A percentile compares a stretch with the other conserved stretches of the same genome.
These are phyloP conservation scores for Cylindrotheca closterium DNA, from an alignment of 108 stramenopile species.

Conservation along the genomic window DNA sequence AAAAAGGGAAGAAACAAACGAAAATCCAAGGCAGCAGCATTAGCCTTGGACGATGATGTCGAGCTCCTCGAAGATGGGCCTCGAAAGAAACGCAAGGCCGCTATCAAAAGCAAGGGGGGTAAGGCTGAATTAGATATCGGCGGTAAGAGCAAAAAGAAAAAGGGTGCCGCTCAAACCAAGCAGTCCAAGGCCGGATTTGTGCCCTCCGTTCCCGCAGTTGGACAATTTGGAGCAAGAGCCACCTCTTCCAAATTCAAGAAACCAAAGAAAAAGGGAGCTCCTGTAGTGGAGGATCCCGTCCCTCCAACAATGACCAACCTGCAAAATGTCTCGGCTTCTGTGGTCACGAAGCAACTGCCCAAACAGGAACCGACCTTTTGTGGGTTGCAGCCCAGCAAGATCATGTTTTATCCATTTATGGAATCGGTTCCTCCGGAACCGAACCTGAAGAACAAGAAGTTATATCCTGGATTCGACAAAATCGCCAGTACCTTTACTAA, in stretches of 20 bases:
- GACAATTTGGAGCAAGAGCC: slow-evolving; percentile 44
- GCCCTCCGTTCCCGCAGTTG: slow-evolving; percentile 27
- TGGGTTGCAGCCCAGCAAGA: slow-evolving; percentile 31
- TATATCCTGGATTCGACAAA: slow-evolving; percentile 39
- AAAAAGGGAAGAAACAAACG: slow-evolving; percentile 9
- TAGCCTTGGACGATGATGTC: slow-evolving; percentile 26
- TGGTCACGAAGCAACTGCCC: slow-evolving; percentile 10
- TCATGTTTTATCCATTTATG: slow-evolving; percentile 56
- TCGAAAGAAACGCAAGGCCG: slow-evolving; percentile 29
- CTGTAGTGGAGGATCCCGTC: too few species aligned
- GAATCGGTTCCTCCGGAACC: slow-evolving; percentile 42
- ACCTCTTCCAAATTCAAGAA: slow-evolving; percentile 1
- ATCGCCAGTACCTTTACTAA: slow-evolving; percentile 22
- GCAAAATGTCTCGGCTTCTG: too few species aligned
- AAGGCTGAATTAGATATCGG: background rate
- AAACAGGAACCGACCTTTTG: slow-evolving; percentile 32
- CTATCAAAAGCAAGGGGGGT: slow-evolving; percentile 9
- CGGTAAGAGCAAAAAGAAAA: slow-evolving; percentile 1
- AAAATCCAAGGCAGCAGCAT: slow-evolving; percentile 25
- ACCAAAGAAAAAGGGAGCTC: background rate
- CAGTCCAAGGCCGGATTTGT: background rate
- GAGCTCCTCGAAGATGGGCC: slow-evolving; percentile 11
- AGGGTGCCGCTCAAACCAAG: slow-evolving; percentile 4
- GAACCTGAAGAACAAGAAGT: slow-evolving; percentile 41
- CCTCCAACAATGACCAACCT: too few species aligned